Evolutionary conservation across 805 yeast genomes (phyloP), one percentile per base, ranked within the genome.

Genomic region (Saturnispora hagleri): DNA sequence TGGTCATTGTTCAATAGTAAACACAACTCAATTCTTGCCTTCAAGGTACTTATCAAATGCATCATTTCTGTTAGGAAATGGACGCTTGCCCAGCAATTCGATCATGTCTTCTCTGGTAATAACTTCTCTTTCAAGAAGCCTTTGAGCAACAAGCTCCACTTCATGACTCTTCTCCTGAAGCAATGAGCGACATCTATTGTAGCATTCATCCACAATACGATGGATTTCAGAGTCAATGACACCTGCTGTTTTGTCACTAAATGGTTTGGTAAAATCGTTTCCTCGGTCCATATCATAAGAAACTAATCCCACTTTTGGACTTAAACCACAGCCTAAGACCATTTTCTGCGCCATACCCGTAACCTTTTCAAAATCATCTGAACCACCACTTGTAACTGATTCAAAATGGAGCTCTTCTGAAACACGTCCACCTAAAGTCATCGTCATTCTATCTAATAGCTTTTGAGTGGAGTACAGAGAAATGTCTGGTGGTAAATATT

Each of bases 351-450:
- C 97, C 79, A 90, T 84, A 58, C 78, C 81, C 1, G 97, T 89
- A 38, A 89, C 87, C 64, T 90, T 88, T 68, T 88, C 87, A 73
- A 90, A 89, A 68, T 90, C 97, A 66, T 89, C 96, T 43, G 85
- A 80, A 0, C 95, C 97, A 54, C 97, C 97, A 56, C 89, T 82
- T 2, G 97, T 90, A 5, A 90, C 96, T 1, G 89, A 79, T 43
- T 78, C 78, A 66, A 89, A 90, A 67, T 89, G 91, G 41, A 90
- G 65, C 68, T 90, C 97, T 69, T 90, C 97, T 53, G 90, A 81
- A 3, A 88, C 95, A 61, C 97, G 75, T 9, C 97, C 97, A 54
- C 96, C 97, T 34, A 90, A 70, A 0, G 96, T 83, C 91, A 90
- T 90, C n/a, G 86, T 81, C 89, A 90, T 89, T 57, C 95, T 75